Evolutionary conservation across 768 basidiomycete species (phyloP).

Genomic region (Amanita pseudoporphyria): DNA sequence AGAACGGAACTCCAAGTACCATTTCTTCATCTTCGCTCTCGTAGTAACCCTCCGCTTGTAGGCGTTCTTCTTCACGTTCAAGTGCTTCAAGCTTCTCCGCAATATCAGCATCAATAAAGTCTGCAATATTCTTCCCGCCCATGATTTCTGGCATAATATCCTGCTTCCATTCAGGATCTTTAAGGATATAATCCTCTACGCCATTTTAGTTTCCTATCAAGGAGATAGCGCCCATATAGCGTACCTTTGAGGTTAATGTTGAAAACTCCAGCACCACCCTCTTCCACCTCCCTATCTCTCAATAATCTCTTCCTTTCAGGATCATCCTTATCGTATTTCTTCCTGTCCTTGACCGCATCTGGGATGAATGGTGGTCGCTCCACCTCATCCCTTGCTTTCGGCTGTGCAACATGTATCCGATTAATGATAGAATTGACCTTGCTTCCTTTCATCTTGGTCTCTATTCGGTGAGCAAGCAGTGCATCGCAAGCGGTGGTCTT

Average conservation of each 20-base stretch:
- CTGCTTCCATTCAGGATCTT: conserved; percentile 89
- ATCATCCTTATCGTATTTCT: conserved; percentile 83
- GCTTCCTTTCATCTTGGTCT: conserved; percentile 86
- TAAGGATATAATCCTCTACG: conserved; percentile 83
- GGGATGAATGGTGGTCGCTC: conserved; percentile 86
- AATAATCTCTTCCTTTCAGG: conserved; percentile 66
- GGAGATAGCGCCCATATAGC: conserved; percentile 18
- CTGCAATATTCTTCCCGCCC: conserved; percentile 97
- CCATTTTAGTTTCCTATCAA: not conserved
- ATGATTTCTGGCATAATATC: conserved; percentile 98
- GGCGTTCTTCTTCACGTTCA: conserved; percentile 90
- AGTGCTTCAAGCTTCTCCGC: conserved; percentile 94
- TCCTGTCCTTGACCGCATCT: conserved; percentile 62
- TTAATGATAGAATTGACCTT: conserved; percentile 91
- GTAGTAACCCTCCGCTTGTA: conserved; percentile 95
- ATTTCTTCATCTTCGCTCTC: conserved; percentile 84
- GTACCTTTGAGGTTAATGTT: conserved; percentile 84
- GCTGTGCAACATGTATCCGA: conserved; percentile 92
- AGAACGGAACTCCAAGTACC: conserved; percentile 13
- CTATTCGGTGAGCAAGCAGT: conserved; percentile 90
- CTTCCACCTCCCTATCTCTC: conserved; percentile 75
- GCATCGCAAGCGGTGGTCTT: conserved; percentile 95
- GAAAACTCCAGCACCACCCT: conserved; percentile 87
- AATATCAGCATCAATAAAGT: conserved; percentile 98
- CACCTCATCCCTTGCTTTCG: conserved; percentile 84